phyloP scores from a whole-genome alignment of 2,329 filamentous ascomycete species.

The Ophiostoma fasciatum region DNA sequence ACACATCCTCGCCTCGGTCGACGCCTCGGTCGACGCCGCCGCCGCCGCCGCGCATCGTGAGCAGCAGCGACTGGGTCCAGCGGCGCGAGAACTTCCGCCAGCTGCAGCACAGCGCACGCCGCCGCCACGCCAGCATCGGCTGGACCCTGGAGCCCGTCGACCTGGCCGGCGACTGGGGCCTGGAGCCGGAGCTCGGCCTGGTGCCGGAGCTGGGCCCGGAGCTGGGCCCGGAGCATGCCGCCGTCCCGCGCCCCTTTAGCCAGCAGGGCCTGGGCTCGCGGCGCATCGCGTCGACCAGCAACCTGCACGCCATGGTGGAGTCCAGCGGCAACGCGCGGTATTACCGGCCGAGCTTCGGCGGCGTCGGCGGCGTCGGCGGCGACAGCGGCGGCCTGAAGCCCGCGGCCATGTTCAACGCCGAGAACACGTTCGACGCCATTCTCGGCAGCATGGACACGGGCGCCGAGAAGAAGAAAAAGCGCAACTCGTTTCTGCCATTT shows the following conservation, averaged over 20 bases:
- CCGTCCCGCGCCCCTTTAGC: no score
- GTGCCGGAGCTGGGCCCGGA: no score
- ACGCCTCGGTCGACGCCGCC: no score
- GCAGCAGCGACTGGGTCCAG: constrained; percentile 1
- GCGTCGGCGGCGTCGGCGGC: neutral
- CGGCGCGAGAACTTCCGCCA: constrained; percentile 8
- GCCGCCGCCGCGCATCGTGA: no score
- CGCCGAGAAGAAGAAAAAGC: constrained; percentile 18
- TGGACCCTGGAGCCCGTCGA: constrained; percentile 21
- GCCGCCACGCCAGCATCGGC: constrained; percentile 19
- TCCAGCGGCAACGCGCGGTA: neutral
- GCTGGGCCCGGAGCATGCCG: no score
- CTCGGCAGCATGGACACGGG: constrained; percentile 20
- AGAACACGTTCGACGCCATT: constrained; percentile 21
- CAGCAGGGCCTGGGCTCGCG: constrained; percentile 7
- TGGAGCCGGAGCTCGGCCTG: constrained; percentile 4
- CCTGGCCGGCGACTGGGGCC: constrained; percentile 8
- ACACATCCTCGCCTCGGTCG: no score
- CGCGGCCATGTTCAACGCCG: constrained; percentile 1
- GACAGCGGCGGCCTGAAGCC: neutral
- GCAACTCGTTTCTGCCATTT: constrained; percentile 14
- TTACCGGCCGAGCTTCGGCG: neutral
- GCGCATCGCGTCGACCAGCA: constrained; percentile 13
- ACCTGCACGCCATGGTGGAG: constrained; percentile 10
- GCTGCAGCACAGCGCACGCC: constrained; percentile 13